Conservation (phyloP, 495 filamentous ascomycete genomes). For the Trichocladium antarcticum region DNA sequence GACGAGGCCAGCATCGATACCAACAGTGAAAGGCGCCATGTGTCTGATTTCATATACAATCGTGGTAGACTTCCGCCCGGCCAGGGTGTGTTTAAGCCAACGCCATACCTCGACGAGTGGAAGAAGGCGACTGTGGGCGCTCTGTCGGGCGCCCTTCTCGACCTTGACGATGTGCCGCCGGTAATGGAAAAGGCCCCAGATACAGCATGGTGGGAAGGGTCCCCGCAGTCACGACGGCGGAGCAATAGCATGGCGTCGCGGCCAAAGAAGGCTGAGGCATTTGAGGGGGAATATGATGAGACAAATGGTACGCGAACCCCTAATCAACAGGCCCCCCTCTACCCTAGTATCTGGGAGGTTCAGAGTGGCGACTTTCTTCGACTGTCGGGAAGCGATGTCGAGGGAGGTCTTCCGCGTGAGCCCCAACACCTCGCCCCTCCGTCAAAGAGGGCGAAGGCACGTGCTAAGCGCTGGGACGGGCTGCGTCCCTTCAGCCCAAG, state of each 20-base stretch:
- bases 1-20: conserved; percentile 12
- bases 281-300: conserved; percentile 42
- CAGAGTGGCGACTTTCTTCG: conserved; percentile 8
- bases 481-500: conserved; percentile 15
- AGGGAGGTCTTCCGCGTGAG: conserved; percentile 1
- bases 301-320: conserved; percentile 33
- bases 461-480: conserved; percentile 12
- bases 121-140: conserved; percentile 43
- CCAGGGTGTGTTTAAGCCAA: conserved; percentile 36
- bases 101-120: conserved; percentile 47
- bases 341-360: conserved; percentile 12
- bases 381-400: conserved; percentile 1
- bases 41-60: conserved; percentile 37
- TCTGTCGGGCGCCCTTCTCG: conserved; percentile 40
- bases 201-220: conserved; percentile 45
- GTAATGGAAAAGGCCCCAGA: conserved; percentile 26
- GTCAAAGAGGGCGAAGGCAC: conserved; percentile 6
- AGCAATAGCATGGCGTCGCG: conserved; percentile 29
- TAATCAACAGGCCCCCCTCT: neutral
- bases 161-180: conserved; percentile 31
- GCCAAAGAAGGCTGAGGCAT: conserved; percentile 34
- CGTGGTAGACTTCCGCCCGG: conserved; percentile 33
- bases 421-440: conserved; percentile 7
- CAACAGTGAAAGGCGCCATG: conserved; percentile 23
- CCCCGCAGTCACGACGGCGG: conserved; percentile 30